Percentiles rank a stretch among this genome's conserved stretches.
Evolutionary conservation across 148 eudicot genomes (phyloP).

Genomic region (Mesembryanthemum crystallinum): DNA sequence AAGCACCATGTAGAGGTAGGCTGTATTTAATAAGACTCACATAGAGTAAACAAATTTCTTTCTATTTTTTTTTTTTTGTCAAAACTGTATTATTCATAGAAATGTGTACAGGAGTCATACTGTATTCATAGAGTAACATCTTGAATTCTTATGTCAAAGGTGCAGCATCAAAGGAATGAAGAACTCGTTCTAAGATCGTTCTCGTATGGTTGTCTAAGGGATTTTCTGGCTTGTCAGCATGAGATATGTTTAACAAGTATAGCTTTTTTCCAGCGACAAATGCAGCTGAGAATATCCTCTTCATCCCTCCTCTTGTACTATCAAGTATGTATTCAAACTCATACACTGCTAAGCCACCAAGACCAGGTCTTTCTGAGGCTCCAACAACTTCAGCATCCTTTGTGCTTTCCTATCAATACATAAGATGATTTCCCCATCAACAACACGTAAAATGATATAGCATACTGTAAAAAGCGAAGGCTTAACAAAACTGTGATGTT

Average conservation of each 20-base stretch:
- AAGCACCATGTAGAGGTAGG: too few relatives aligned
- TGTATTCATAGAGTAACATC: background rate
- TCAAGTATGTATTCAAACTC: slow-evolving; percentile 82
- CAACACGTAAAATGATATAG: background rate
- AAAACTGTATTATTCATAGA: too few relatives aligned
- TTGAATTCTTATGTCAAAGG: slow-evolving; percentile 29
- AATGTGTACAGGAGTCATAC: too few relatives aligned
- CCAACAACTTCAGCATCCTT: slow-evolving; percentile 69
- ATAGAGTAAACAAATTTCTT: too few relatives aligned
- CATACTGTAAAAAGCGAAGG: background rate
- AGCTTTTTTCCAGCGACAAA: slow-evolving; percentile 76
- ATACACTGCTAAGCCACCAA: slow-evolving; percentile 52
- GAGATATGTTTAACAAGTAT: slow-evolving; percentile 76
- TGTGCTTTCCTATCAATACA: slow-evolving; percentile 78
- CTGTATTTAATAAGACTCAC: too few relatives aligned
- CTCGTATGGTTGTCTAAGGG: slow-evolving; percentile 54
- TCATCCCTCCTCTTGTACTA: slow-evolving; percentile 87
- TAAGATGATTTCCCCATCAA: background rate
- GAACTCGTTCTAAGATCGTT: slow-evolving; percentile 54
- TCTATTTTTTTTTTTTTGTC: too few relatives aligned
- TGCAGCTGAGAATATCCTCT: slow-evolving; percentile 82
- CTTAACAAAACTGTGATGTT: background rate
- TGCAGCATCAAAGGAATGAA: slow-evolving; percentile 76
- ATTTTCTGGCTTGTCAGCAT: slow-evolving; percentile 64
- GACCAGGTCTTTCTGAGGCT: slow-evolving; percentile 59